Percentiles rank a stretch among this genome's conserved stretches.
phyloP scores from a whole-genome alignment of 345 rosid species.

The Adansonia digitata region DNA sequence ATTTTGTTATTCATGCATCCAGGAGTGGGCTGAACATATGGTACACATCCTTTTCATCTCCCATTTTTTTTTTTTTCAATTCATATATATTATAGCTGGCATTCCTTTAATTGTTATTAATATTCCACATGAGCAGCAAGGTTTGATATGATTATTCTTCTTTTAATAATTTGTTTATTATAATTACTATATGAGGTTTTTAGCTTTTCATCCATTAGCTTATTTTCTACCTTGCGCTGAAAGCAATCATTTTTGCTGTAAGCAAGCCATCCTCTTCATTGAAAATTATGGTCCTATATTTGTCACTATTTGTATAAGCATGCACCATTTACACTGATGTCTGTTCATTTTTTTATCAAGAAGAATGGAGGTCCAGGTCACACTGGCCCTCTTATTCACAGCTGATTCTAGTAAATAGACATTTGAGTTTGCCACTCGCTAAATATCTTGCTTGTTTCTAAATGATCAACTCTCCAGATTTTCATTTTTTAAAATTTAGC shows the following conservation, averaged over 20 bases:
- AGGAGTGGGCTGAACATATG: conserved; percentile 73
- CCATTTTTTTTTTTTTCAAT: conserved; percentile 1
- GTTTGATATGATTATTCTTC: not conserved
- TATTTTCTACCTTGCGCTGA: not conserved
- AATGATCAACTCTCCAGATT: not conserved
- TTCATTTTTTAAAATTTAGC: not conserved
- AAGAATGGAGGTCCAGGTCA: not conserved
- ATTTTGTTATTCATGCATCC: conserved; percentile 90
- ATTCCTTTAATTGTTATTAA: not conserved
- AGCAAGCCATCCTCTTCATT: not conserved
- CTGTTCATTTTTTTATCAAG: not conserved
- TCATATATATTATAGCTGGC: not conserved
- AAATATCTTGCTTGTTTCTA: not conserved
- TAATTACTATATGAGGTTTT: not conserved
- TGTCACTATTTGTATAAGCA: not conserved
- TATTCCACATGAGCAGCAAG: not conserved
- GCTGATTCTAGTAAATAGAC: not conserved
- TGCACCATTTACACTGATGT: not conserved
- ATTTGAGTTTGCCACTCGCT: not conserved
- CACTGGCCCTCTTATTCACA: not conserved
- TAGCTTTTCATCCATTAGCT: not conserved
- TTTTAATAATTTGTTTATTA: not conserved
- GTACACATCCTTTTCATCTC: conserved; percentile 30
- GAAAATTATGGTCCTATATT: not conserved
- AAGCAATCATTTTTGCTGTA: not conserved